Conservation (phyloP, 345 rosid genomes). For the Xanthoceras sorbifolium region DNA sequence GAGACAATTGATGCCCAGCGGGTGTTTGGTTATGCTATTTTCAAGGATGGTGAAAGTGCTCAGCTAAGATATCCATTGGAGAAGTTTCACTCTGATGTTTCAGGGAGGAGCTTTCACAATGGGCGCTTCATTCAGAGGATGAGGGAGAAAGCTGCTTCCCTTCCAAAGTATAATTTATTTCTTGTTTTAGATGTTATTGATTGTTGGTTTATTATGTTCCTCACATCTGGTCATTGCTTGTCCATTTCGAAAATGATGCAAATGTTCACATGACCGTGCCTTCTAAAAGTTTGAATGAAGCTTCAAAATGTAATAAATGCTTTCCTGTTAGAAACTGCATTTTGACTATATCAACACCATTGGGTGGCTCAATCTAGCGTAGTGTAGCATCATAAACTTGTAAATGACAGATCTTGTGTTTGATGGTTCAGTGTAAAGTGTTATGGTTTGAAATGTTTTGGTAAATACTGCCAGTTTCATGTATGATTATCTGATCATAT, state of each 20-base stretch:
- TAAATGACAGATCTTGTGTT: slow-evolving; percentile 1
- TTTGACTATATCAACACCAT: not conserved
- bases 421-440: not conserved
- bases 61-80: slow-evolving; percentile 47
- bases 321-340: not conserved
- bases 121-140: slow-evolving; percentile 60
- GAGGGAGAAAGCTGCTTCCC: slow-evolving; percentile 53
- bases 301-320: not conserved
- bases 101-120: slow-evolving; percentile 64
- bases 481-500: not conserved
- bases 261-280: not conserved
- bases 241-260: not conserved
- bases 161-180: slow-evolving; percentile 38
- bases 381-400: not conserved
- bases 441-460: not conserved
- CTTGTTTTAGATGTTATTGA: not conserved
- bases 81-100: slow-evolving; percentile 40
- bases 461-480: not conserved
- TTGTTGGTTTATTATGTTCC: not conserved
- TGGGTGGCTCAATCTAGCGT: not conserved
- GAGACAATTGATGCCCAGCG: slow-evolving; percentile 57
- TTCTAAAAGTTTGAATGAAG: not conserved
- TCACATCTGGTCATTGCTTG: not conserved
- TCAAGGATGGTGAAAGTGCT: slow-evolving; percentile 46
- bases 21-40: slow-evolving; percentile 53